Evolutionary conservation across 139 green algal species (phyloP).

Genomic region (Micractinium conductrix): DNA sequence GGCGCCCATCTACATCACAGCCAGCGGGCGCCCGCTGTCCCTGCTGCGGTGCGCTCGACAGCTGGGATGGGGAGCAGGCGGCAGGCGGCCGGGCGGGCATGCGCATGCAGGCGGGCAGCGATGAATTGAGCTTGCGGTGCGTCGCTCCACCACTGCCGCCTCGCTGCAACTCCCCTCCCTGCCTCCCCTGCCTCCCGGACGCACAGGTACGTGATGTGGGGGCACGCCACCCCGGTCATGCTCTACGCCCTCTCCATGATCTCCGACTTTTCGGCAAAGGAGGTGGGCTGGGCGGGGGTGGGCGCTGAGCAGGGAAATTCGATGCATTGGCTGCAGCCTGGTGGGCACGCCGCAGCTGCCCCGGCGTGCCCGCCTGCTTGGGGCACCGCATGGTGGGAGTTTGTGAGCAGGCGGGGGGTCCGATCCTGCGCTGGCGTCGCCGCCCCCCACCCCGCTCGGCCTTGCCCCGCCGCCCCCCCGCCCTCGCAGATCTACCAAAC

Average conservation of each 20-base stretch:
- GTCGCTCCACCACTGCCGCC: no score
- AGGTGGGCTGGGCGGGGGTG: background rate
- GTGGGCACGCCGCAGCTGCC: no score
- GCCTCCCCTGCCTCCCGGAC: no score
- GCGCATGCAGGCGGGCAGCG: background rate
- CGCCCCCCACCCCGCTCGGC: no score
- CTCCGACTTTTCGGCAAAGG: constrained; percentile 33
- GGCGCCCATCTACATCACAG: constrained; percentile 39
- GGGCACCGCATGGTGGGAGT: no score
- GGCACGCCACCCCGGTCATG: constrained; percentile 65
- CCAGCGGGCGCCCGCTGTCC: constrained; percentile 36
- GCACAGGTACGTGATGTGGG: constrained; percentile 65
- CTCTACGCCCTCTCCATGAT: constrained; percentile 63
- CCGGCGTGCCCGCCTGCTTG: no score
- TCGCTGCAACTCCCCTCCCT: background rate
- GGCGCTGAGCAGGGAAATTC: background rate
- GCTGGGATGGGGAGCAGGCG: constrained; percentile 9
- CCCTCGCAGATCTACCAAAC: constrained; percentile 6
- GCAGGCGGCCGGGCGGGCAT: no score
- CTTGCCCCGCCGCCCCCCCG: background rate
- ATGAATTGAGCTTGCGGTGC: no score
- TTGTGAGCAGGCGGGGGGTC: no score
- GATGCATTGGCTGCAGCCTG: no score
- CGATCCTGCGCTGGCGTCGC: no score
- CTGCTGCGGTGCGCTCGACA: constrained; percentile 25